Percentiles rank a stretch among this genome's conserved stretches.
Evolutionary conservation across 257 asterid genomes (phyloP).

Genomic region (Mitragyna speciosa): DNA sequence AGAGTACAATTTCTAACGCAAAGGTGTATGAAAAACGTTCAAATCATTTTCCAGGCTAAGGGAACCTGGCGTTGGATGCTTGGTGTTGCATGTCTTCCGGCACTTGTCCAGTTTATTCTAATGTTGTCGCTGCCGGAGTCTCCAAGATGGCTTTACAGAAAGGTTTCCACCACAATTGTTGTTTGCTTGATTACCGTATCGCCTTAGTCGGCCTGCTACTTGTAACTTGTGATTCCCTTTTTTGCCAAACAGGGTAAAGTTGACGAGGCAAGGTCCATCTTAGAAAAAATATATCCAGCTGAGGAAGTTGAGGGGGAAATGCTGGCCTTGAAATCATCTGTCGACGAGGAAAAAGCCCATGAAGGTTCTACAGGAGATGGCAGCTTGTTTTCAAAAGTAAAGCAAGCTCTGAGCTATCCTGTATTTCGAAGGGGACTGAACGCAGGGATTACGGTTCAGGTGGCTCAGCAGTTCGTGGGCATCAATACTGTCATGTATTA

Average conservation of each 20-base stretch:
- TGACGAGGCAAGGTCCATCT: conserved; percentile 36
- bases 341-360: conserved; percentile 27
- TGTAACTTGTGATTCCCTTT: conserved; percentile 4
- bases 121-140: conserved; percentile 43
- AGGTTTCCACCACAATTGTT: conserved; percentile 7
- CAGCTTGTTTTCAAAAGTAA: conserved; percentile 29
- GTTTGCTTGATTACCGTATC: neutral
- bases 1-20: neutral
- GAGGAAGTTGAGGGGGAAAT: conserved; percentile 44
- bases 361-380: conserved; percentile 25
- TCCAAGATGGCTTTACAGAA: conserved; percentile 44
- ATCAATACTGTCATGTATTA: conserved; percentile 70
- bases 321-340: conserved; percentile 27
- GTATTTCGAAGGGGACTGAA: conserved; percentile 49
- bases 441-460: conserved; percentile 60
- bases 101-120: conserved; percentile 33
- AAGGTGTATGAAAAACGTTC: neutral
- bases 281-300: conserved; percentile 37
- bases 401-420: conserved; percentile 41
- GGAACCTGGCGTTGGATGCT: conserved; percentile 58
- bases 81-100: conserved; percentile 40
- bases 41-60: conserved; percentile 15
- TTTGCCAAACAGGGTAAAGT: conserved; percentile 30
- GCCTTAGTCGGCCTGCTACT: neutral
- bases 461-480: conserved; percentile 69